phyloP scores from a whole-genome alignment of 2,329 filamentous ascomycete genomes.

The Fusarium virguliforme region DNA sequence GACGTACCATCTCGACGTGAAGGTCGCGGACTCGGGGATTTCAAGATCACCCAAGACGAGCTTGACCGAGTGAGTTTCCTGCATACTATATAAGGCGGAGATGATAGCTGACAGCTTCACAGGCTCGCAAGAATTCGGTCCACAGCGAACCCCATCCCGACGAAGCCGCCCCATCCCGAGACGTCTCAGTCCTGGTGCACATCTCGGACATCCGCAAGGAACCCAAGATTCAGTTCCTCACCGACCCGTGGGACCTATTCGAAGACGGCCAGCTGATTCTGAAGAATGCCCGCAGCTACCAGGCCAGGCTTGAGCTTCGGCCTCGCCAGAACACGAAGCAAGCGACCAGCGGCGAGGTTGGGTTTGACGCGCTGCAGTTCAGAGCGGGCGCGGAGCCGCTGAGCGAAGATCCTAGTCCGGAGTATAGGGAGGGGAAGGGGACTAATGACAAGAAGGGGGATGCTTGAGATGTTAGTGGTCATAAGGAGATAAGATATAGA shows the following conservation, averaged over 20 bases:
- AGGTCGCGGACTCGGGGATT: neutral
- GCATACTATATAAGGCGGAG: neutral
- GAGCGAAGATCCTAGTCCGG: neutral
- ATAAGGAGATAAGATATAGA: neutral
- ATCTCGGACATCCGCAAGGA: slow-evolving; percentile 1
- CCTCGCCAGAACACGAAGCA: neutral
- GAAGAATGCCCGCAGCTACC: slow-evolving; percentile 1
- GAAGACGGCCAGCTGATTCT: slow-evolving; percentile 13
- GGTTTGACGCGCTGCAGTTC: slow-evolving; percentile 11
- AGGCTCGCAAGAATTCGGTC: slow-evolving; percentile 13
- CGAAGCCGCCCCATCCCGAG: slow-evolving; percentile 1
- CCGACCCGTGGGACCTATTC: slow-evolving; percentile 15
- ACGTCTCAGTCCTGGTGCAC: slow-evolving; percentile 13
- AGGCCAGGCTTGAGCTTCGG: slow-evolving; percentile 9
- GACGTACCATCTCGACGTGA: slow-evolving; percentile 7
- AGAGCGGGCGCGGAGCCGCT: neutral
- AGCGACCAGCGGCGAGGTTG: slow-evolving; percentile 6
- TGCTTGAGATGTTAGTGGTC: neutral
- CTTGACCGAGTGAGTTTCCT: slow-evolving; percentile 2
- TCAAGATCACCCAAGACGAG: slow-evolving; percentile 12
- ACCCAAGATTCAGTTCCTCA: slow-evolving; percentile 13
- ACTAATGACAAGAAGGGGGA: neutral
- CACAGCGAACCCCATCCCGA: slow-evolving; percentile 4
- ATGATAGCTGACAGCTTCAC: neutral
- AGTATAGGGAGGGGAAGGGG: neutral